A percentile compares a stretch with the other conserved stretches of the same genome.
Conservation (phyloP, 1,139 yeast genomes). For the Yamadazyma dendronema region DNA sequence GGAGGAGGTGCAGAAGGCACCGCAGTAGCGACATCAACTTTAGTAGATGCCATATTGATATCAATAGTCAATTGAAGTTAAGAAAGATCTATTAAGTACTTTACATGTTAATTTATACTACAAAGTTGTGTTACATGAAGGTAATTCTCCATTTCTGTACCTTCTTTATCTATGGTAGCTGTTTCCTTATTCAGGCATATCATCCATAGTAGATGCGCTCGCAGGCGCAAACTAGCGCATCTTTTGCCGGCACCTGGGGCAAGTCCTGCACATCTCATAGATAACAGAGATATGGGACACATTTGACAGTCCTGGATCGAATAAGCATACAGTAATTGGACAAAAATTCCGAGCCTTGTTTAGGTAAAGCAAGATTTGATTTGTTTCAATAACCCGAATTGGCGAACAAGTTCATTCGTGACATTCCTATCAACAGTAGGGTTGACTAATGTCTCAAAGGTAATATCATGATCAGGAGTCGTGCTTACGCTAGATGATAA, state of each 20-base stretch:
- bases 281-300: not conserved
- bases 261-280: not conserved
- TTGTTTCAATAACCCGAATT: constrained; percentile 23
- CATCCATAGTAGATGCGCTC: constrained; percentile 2
- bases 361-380: not conserved
- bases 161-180: constrained; percentile 13
- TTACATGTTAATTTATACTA: constrained; percentile 2
- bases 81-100: not conserved
- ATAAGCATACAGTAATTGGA: not conserved
- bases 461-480: constrained; percentile 35
- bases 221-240: not conserved
- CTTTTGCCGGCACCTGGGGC: too few relatives aligned
- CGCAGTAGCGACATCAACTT: constrained; percentile 12
- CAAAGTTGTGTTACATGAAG: not conserved
- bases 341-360: not conserved
- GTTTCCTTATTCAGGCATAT: constrained; percentile 9
- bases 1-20: constrained; percentile 28
- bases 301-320: not conserved
- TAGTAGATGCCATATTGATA: constrained; percentile 6
- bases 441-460: constrained; percentile 37
- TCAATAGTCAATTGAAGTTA: not conserved
- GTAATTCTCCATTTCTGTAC: not conserved
- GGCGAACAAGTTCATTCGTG: constrained; percentile 39
- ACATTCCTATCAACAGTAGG: constrained; percentile 38
- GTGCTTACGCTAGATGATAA: constrained; percentile 23